These are phyloP conservation scores for Bassia scoparia DNA, from an alignment of 148 eudicot genomes.

Conservation along the genomic window DNA sequence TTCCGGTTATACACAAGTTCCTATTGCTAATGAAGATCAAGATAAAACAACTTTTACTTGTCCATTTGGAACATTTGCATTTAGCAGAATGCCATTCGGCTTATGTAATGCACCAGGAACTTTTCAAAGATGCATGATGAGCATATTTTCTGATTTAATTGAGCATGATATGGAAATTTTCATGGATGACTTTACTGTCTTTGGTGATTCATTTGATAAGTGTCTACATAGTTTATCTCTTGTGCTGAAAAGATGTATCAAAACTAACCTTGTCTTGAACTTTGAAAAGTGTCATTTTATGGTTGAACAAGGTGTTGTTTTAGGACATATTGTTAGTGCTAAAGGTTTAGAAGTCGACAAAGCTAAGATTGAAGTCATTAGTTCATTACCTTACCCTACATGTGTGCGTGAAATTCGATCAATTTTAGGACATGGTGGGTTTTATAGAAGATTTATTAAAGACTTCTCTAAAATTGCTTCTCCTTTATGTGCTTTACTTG, in stretches of 20 bases:
- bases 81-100: not conserved
- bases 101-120: not conserved
- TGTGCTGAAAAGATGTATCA: slow-evolving; percentile 6
- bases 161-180: slow-evolving; percentile 6
- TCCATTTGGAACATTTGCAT: not conserved
- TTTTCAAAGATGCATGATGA: not conserved
- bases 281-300: no score
- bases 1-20: not conserved
- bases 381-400: slow-evolving; percentile 4
- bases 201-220: slow-evolving; percentile 25
- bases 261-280: slow-evolving; percentile 18
- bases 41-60: slow-evolving; percentile 7
- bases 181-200: slow-evolving; percentile 12
- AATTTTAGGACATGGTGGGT: slow-evolving; percentile 4
- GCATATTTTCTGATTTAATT: slow-evolving; percentile 6
- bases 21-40: not conserved
- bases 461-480: not conserved
- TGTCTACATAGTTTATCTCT: slow-evolving; percentile 2
- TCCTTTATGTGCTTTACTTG: no score
- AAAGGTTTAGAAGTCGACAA: slow-evolving; percentile 21
- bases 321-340: slow-evolving; percentile 6
- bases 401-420: slow-evolving; percentile 4
- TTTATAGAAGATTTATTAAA: slow-evolving; percentile 8
- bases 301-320: slow-evolving; percentile 16
- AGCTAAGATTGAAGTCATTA: slow-evolving; percentile 20